Evolutionary conservation across 2,329 filamentous ascomycete species (phyloP).

Genomic region (Colletotrichum incanum): DNA sequence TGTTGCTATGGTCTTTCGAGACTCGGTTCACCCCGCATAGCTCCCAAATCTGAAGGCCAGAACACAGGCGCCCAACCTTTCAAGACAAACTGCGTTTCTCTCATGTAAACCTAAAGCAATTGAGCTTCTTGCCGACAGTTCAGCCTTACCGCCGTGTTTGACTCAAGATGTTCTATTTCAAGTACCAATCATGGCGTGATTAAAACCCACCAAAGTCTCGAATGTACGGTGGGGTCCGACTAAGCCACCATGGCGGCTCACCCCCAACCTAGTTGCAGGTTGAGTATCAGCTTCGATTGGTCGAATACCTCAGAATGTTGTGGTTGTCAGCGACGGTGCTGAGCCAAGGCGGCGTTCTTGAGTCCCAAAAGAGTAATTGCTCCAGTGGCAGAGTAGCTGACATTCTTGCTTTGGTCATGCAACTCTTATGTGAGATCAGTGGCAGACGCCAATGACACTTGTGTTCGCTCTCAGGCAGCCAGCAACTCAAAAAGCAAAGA

Average conservation of each 20-base stretch:
- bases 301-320: neutral
- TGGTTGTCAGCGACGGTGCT: neutral
- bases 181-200: neutral
- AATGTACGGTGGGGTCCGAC: neutral
- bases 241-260: conserved; percentile 14
- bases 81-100: neutral
- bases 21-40: neutral
- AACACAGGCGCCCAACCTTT: neutral
- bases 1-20: neutral
- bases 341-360: neutral
- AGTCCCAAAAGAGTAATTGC: neutral
- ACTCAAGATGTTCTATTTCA: neutral
- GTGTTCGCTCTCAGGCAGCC: neutral
- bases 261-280: neutral
- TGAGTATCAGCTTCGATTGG: neutral
- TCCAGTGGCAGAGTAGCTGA: neutral
- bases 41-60: neutral
- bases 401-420: neutral
- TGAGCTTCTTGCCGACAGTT: neutral
- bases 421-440: neutral
- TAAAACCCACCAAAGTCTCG: neutral
- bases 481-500: neutral
- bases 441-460: neutral
- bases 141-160: neutral
- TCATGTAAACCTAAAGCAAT: neutral